Base-by-base conservation (phyloP, 495 filamentous ascomycete species). In the Penicillium steckii region DNA sequence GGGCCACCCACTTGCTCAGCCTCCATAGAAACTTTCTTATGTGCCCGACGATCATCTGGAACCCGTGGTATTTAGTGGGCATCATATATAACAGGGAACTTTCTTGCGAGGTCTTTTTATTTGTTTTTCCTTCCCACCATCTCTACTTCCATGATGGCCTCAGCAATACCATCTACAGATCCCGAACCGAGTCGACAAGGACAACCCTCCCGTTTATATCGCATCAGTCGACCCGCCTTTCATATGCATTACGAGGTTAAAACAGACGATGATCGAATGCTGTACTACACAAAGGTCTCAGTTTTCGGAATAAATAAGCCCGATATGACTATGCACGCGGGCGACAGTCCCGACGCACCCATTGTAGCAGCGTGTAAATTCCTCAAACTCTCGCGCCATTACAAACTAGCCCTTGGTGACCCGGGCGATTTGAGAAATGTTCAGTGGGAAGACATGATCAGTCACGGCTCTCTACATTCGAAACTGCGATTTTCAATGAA, bases 381-480 rank as follows among this genome's bases (percentile, higher is more conserved):
- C 43, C 12, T 48, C 27, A 56, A 55, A 18, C 21, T 65, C 3
- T 62, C 58, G 5, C 25, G 50, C 17, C 21, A 55, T 18, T 57
- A 44, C 44, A 65, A 59, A 21, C 24, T 65, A 21, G 55, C 54
- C 13, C 50, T 67, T 0, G 64, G 59, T 4, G 51, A 65, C 10
- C 50, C 58, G 1, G 44, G 60, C 10, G 45, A 59, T 27, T 10
- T 52, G 29, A 53, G 23, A 30, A 47, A 27, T 19, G 41, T 56
- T 1, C 44, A 53, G 25, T 65, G 64, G 64, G 64, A 67, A 50
- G 61, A 62, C 17, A 62, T 67, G 52, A 53, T 47, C 24, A 54
- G 33, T 9, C 42, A 47, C 8, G 42, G 43, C 12, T n/a, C 35
- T 9, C 7, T 46, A 15, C 53, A 55, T 44, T 46, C 50, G 15